Evolutionary conservation across 2,329 filamentous ascomycete genomes (phyloP), one percentile per base, ranked within the genome.

Genomic region (Colletotrichum sp.): DNA sequence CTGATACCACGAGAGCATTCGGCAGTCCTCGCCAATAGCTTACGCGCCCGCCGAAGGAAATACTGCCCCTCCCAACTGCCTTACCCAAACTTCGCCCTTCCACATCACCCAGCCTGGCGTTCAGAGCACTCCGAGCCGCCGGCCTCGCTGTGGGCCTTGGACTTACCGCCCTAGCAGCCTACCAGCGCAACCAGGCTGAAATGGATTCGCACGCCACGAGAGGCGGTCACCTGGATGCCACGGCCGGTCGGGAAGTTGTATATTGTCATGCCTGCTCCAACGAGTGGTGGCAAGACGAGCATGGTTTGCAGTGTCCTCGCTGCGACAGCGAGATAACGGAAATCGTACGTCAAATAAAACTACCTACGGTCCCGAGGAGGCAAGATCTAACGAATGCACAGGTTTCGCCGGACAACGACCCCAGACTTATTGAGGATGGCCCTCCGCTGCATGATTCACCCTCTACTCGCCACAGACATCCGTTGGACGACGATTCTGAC

Each of bases 321-420:
- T 99, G 97, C 82, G 82, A 89, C 5, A 92, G 92, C 48, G 95
- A 98, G 24, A 93, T 95, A 78, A 95, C 92, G 18, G 96, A 99
- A 86, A 95, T 98, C 79, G 96, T 98, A 87, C 81, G 93, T 88
- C 26, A 80, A 72, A 34, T 21, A 5, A n/a, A 16, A 7, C 12
- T 21, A 12, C 3, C 14, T n/a, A 13, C 16, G n/a, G 13, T 14
- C 18, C 55, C 6, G 4, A 7, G 12, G 4, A 14, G 16, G 18
- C 18, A 18, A n/a, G 72, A 14, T 65, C 68, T 83, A 74, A 87
- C 78, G 36, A 36, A 36, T n/a, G 14, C 43, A n/a, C 43, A 92
- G 90, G 82, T 92, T 24, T 86, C 85, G 26, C 81, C 84, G 1
- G 88, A 90, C 4, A 92, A 91, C 79, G 94, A 96, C 78, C 94